Percentiles rank a stretch among this genome's conserved stretches.
These are phyloP conservation scores for Plasmodium gallinaceum DNA, from an alignment of 169 alveolate genomes.

Conservation along the genomic window DNA sequence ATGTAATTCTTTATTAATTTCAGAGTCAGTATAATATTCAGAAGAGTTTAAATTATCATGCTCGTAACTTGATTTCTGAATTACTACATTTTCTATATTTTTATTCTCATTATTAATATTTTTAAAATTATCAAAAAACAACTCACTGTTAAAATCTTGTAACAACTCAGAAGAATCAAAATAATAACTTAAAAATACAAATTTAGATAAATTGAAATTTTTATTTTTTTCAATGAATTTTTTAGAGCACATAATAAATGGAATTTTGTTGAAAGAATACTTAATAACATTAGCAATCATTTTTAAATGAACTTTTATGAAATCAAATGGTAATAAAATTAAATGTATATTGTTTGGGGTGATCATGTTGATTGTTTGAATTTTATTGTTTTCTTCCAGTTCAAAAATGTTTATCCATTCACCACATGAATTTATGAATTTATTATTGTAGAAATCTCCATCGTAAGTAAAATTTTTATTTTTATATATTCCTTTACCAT, in stretches of 20 bases:
- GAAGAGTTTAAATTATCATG: background rate
- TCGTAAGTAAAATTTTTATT: constrained; percentile 36
- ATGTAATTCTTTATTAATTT: background rate
- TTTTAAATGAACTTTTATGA: constrained; percentile 48
- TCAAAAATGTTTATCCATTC: constrained; percentile 68
- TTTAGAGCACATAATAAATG: constrained; percentile 67
- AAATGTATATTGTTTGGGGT: constrained; percentile 15
- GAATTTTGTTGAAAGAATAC: constrained; percentile 39
- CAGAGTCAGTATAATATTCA: background rate
- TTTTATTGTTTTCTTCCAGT: constrained; percentile 20
- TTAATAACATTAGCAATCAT: constrained; percentile 54
- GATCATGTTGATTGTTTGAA: background rate
- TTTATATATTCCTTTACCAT: constrained; percentile 71
- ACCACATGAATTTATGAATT: constrained; percentile 36
- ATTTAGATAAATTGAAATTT: constrained; percentile 43
- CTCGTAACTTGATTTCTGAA: background rate
- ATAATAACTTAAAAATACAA: constrained; percentile 69
- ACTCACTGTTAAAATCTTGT: background rate
- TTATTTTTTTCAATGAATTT: constrained; percentile 26
- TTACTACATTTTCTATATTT: background rate
- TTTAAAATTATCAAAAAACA: background rate
- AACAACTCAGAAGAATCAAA: background rate
- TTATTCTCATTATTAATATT: background rate
- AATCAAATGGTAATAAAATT: constrained; percentile 57
- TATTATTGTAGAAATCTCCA: constrained; percentile 47